Evolutionary conservation across 805 yeast genomes (phyloP).

Genomic region (Tetrapisispora arboricola): DNA sequence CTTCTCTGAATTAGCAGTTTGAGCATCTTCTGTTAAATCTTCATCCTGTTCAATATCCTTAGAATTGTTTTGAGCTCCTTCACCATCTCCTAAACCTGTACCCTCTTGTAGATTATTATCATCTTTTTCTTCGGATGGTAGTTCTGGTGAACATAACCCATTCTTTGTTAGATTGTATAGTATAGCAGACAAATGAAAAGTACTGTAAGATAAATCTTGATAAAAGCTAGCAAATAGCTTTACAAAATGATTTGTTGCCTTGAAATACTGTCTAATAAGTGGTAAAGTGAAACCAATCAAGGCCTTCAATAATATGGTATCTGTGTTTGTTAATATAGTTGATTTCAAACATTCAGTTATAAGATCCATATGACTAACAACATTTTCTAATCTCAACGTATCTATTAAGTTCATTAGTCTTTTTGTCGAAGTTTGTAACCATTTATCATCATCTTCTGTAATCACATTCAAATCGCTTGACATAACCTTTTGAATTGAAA

Average conservation of each 20-base stretch:
- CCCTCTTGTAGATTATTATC: slow-evolving; percentile 72
- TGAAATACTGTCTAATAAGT: slow-evolving; percentile 47
- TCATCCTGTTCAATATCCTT: slow-evolving; percentile 88
- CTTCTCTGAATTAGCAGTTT: slow-evolving; percentile 63
- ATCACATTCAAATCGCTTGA: slow-evolving; percentile 30
- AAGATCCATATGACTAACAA: slow-evolving; percentile 29
- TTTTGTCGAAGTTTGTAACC: slow-evolving; percentile 49
- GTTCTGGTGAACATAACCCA: slow-evolving; percentile 91
- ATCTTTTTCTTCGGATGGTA: slow-evolving; percentile 49
- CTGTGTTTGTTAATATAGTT: slow-evolving; percentile 30
- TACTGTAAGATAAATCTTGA: slow-evolving; percentile 45
- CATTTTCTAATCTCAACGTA: slow-evolving; percentile 31
- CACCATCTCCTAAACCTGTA: slow-evolving; percentile 88
- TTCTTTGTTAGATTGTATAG: slow-evolving; percentile 55
- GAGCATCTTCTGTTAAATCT: slow-evolving; percentile 71
- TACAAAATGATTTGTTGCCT: slow-evolving; percentile 37
- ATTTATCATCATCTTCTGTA: slow-evolving; percentile 48
- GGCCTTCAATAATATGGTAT: slow-evolving; percentile 36
- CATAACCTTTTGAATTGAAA: slow-evolving; percentile 54
- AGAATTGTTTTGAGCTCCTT: slow-evolving; percentile 70
- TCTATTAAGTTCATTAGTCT: slow-evolving; percentile 35
- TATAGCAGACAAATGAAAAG: slow-evolving; percentile 45
- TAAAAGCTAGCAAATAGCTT: slow-evolving; percentile 40
- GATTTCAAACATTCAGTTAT: slow-evolving; percentile 30
- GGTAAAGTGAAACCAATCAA: slow-evolving; percentile 52